Conservation (phyloP, 2,329 filamentous ascomycete species). For the Penicillium glabrum region DNA sequence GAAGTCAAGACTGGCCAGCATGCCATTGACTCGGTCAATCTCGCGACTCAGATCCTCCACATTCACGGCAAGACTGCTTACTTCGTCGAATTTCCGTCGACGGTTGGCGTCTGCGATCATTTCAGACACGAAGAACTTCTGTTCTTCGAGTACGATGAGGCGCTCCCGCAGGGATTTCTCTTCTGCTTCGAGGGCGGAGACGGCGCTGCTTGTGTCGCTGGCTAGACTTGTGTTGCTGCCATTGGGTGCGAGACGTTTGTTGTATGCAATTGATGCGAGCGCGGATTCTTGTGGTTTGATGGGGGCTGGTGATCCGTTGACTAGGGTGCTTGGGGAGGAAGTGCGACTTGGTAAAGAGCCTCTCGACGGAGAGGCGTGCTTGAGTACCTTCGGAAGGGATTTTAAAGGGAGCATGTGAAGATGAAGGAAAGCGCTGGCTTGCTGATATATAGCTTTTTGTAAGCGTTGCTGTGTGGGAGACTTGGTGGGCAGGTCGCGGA, state of each 20-base stretch:
- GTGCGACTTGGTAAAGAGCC: constrained; percentile 24
- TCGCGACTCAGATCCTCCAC: constrained; percentile 78
- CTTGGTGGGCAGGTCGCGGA: constrained; percentile 74
- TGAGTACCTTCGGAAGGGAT: constrained; percentile 67
- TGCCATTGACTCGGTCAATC: constrained; percentile 66
- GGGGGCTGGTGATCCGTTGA: constrained; percentile 22
- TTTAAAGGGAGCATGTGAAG: constrained; percentile 89
- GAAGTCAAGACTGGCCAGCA: constrained; percentile 67
- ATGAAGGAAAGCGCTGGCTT: constrained; percentile 80
- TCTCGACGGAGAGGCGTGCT: constrained; percentile 59
- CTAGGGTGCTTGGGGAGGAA: constrained; percentile 23
- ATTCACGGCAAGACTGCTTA: constrained; percentile 74
- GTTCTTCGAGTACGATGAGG: constrained; percentile 83
- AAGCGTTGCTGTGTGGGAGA: constrained; percentile 71
- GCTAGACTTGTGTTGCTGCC: constrained; percentile 53
- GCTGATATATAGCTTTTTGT: constrained; percentile 78
- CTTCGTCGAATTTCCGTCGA: constrained; percentile 80
- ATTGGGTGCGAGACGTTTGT: constrained; percentile 49
- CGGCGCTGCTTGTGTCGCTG: constrained; percentile 55
- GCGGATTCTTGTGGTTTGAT: constrained; percentile 43
- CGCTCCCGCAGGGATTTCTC: constrained; percentile 79
- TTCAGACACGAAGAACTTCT: constrained; percentile 81
- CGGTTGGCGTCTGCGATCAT: constrained; percentile 79
- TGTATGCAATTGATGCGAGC: constrained; percentile 60
- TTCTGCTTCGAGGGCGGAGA: constrained; percentile 73